Percentiles rank a stretch among this genome's conserved stretches.
Evolutionary conservation across 345 rosid species (phyloP).

Genomic region (Streptanthus diversifolius): DNA sequence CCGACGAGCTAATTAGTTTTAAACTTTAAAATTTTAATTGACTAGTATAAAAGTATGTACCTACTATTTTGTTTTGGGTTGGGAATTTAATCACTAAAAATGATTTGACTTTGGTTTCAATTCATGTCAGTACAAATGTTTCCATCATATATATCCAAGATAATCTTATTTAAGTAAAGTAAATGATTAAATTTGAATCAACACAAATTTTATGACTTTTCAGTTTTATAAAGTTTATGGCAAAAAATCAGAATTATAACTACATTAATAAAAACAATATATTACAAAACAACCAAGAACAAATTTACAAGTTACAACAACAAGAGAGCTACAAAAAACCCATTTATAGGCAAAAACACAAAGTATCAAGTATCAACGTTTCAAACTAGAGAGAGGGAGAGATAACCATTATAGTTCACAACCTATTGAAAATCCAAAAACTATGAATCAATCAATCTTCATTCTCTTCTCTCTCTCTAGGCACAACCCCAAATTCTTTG

Average conservation of each 20-base stretch:
- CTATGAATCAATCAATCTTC: conserved; percentile 50
- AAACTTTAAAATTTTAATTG: too few relatives aligned
- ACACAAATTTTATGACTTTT: neutral
- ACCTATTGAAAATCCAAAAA: conserved; percentile 5
- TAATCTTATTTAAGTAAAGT: too few relatives aligned
- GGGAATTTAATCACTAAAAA: too few relatives aligned
- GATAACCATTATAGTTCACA: conserved; percentile 10
- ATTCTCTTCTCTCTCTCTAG: conserved; percentile 71
- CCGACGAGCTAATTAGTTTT: too few relatives aligned
- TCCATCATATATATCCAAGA: too few relatives aligned
- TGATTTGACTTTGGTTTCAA: neutral
- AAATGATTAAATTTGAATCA: too few relatives aligned
- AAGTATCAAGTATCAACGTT: conserved; percentile 5
- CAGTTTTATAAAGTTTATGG: neutral
- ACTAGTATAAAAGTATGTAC: too few relatives aligned
- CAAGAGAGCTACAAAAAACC: conserved; percentile 11
- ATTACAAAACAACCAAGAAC: conserved; percentile 23
- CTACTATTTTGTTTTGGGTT: too few relatives aligned
- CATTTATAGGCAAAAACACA: conserved; percentile 9
- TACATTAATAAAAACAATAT: conserved; percentile 13
- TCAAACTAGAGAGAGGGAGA: conserved; percentile 9
- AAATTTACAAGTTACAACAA: conserved; percentile 23
- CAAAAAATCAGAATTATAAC: conserved; percentile 19
- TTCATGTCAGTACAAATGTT: neutral
- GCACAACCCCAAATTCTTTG: conserved; percentile 76